Evolutionary conservation across 345 rosid genomes (phyloP), one percentile per base, ranked within the genome.

Genomic region (Pugionium dolabratum): DNA sequence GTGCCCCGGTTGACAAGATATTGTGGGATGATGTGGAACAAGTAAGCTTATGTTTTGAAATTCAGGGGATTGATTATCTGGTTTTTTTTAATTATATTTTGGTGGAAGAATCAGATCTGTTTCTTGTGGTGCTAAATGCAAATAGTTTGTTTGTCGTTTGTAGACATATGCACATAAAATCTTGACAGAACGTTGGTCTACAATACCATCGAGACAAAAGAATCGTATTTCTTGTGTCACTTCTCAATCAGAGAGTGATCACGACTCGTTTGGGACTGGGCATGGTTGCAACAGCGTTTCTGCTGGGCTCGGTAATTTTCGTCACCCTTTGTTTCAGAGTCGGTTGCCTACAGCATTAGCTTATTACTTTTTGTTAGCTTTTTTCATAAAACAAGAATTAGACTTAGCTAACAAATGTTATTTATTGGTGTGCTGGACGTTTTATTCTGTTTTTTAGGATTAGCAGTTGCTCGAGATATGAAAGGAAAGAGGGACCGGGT

Each of bases 201-300:
- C 74, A 36, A 81, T 82, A 82, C 83, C 78, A 66, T 81, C 83
- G 54, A 82, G 88, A 54, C 81, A 80, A 81, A 87, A 77, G 74
- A 72, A 79, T 54, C 86, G 93, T 61, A 77, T 79, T 54, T 87
- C 96, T 57, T 82, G 84, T 32, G 83, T 70, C 68, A 83, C 90
- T 40, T 81, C 84, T 56, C 85, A 76, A 30, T 79, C 79, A 54
- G 95, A 84, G 74, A 87, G 95, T 65, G 93, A 82, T 71, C 89
- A 81, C 61, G 97, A 92, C 78, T 82, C 95, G n/a, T 92, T 92
- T 81, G 92, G 91, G 43, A 77, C 87, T 2, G 91, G 87, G 28
- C 98, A 92, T 80, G 95, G 98, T 44, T 92, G 95, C 82, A 92
- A 79, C 72, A 87, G 96, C 65, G 66, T 92, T 49, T 92, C 95